Evolutionary conservation across 139 green algal species (phyloP), one percentile per base, ranked within the genome.

Genomic region (Closterium sp.): DNA sequence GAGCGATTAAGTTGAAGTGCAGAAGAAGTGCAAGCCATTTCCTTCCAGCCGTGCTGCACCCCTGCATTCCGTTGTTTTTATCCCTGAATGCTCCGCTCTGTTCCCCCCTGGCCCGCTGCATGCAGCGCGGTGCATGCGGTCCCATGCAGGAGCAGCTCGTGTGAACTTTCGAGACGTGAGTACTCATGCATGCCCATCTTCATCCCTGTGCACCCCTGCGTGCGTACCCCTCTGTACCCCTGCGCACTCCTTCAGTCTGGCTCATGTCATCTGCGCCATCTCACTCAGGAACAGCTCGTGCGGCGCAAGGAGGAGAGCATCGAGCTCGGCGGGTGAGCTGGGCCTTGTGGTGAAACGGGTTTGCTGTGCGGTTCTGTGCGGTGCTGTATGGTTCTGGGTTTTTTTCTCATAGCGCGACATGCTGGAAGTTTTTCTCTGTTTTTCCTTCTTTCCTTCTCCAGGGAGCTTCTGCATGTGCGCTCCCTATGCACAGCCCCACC

Each of bases 181-280:
- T 38, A 38, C 32, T 38, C 32, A 38, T 38, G 32, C 32, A 3
- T 38, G 32, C 32, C 28, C 28, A 19, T 31, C 11, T 19, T 88
- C 28, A 17, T 1, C 28, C 29, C 11, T 70, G 45, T 70, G 45
- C 5, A 13, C 5, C 45, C 45, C 45, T 70, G 32, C 32, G 32
- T 88, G 13, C 85, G 21, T 24, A 31, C 10, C 9, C 85, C 29
- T 31, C 85, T 21, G 13, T 31, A 29, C 29, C 24, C 85, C 19
- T 21, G 28, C 9, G 11, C 17, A 21, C 28, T 5, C 28, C 10
- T 31, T 3, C 89, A 89, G 89, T 92, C 89, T 29, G 91, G 85
- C 5, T 89, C 91, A 22, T 99, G 98, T 95, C 96, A 98, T 94
- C 96, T 99, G 88, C 92, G 93, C 31, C 45, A 95, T 86, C 6